Percentiles rank a stretch among this genome's conserved stretches.
Conservation (phyloP, 352 stramenopile genomes). For the Aphanomyces astaci region DNA sequence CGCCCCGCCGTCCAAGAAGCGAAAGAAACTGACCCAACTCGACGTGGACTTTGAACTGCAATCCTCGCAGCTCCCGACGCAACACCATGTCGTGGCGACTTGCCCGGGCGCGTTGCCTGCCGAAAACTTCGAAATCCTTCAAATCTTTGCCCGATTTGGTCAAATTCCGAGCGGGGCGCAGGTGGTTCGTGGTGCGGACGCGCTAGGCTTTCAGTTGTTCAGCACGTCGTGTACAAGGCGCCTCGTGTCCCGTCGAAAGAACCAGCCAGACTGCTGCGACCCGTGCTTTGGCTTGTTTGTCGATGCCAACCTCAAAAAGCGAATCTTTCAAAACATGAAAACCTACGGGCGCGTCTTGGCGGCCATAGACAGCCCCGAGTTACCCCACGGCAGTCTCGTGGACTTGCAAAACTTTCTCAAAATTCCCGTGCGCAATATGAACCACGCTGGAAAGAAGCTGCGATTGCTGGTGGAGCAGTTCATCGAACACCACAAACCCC, state of each 20-base stretch:
- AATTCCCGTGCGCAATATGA: conserved; percentile 11
- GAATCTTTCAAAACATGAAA: conserved; percentile 15
- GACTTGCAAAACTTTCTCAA: conserved; percentile 11
- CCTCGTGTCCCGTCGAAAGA: background rate
- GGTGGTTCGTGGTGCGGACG: background rate
- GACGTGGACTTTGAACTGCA: conserved; percentile 6
- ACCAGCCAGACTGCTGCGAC: conserved; percentile 2
- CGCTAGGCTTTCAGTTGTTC: conserved; percentile 1
- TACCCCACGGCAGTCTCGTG: background rate
- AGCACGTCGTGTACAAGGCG: background rate
- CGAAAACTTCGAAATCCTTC: background rate
- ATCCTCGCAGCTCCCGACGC: background rate
- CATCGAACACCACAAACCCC: background rate
- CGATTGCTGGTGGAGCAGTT: background rate
- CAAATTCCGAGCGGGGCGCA: background rate
- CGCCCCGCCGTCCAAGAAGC: background rate
- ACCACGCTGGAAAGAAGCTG: conserved; percentile 1
- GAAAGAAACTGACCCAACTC: conserved; percentile 2
- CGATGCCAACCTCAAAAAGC: conserved; percentile 6
- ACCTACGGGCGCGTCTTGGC: background rate
- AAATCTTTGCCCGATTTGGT: conserved; percentile 8
- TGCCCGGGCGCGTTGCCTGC: background rate
- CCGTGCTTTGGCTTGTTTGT: conserved; percentile 1
- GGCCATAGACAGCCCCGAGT: background rate
- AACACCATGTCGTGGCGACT: background rate